phyloP scores from a whole-genome alignment of 768 basidiomycete species.

The Trametes cingulata region DNA sequence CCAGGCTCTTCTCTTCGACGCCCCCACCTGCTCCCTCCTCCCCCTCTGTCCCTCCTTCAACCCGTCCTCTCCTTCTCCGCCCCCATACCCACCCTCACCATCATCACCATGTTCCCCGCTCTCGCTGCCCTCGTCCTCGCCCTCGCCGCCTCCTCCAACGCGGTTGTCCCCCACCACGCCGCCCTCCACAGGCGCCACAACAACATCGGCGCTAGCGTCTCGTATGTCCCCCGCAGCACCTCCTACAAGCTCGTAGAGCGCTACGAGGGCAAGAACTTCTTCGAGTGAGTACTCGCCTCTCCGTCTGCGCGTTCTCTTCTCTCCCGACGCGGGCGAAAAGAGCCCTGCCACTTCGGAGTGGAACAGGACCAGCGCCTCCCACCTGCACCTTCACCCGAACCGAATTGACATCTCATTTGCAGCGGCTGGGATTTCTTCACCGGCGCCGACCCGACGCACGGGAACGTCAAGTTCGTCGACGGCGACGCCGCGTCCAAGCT shows the following conservation, averaged over 20 bases:
- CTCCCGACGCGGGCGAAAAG: no score
- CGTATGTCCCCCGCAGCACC: constrained; percentile 23
- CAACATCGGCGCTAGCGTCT: constrained; percentile 19
- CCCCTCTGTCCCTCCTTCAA: constrained; percentile 11
- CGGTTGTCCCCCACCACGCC: constrained; percentile 33
- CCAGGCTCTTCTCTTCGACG: neutral
- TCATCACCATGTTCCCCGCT: constrained; percentile 34
- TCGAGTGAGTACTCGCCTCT: constrained; percentile 46
- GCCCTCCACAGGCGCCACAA: constrained; percentile 33
- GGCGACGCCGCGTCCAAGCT: constrained; percentile 51
- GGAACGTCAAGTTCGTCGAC: constrained; percentile 61
- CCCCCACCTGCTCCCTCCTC: constrained; percentile 6
- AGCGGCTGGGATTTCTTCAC: constrained; percentile 73
- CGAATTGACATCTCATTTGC: neutral
- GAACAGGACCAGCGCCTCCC: neutral
- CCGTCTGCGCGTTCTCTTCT: neutral
- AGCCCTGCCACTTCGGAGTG: neutral
- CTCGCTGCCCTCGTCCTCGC: constrained; percentile 36
- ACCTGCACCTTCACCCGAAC: neutral
- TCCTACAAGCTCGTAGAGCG: constrained; percentile 41
- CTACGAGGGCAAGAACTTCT: constrained; percentile 55
- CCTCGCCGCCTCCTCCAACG: constrained; percentile 40
- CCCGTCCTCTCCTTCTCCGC: neutral
- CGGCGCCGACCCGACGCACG: constrained; percentile 65
- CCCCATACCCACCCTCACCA: neutral